Conservation (phyloP, 75 land plant species). For the Sequoia sempervirens region DNA sequence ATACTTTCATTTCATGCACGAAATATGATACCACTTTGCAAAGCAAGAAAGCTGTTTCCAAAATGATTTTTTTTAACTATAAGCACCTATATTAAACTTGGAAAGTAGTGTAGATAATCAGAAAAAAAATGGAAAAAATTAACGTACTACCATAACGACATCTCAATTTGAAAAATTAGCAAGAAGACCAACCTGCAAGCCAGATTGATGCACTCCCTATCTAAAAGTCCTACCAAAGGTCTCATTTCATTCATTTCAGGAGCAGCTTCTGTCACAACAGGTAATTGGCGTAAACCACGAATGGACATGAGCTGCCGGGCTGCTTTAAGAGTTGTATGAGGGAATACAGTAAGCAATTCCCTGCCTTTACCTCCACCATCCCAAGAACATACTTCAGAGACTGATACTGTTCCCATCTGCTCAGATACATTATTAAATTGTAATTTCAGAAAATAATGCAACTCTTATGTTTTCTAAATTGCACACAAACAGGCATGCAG, state of each 20-base stretch:
- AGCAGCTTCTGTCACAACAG: conserved; percentile 49
- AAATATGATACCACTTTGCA: background rate
- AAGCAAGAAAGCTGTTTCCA: background rate
- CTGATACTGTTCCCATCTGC: conserved; percentile 47
- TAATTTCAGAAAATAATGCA: background rate
- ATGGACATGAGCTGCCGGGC: conserved; percentile 62
- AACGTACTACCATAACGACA: background rate
- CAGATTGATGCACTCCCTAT: conserved; percentile 73
- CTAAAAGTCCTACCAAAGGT: conserved; percentile 64
- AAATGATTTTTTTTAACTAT: background rate
- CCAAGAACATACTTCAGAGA: conserved; percentile 51
- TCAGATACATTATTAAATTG: background rate
- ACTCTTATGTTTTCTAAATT: background rate
- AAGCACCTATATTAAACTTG: background rate
- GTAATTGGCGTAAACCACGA: conserved; percentile 64
- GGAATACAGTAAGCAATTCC: conserved; percentile 49
- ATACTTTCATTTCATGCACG: background rate
- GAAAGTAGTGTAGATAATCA: background rate
- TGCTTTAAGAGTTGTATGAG: conserved; percentile 50
- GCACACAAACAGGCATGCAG: background rate
- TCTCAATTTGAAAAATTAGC: background rate
- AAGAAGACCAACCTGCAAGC: conserved; percentile 64
- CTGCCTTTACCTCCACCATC: conserved; percentile 22
- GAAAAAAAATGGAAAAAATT: background rate
- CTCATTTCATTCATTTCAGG: conserved; percentile 12